Conservation (phyloP, 176 grass and related monocot genomes). For the Aegilops longissima region DNA sequence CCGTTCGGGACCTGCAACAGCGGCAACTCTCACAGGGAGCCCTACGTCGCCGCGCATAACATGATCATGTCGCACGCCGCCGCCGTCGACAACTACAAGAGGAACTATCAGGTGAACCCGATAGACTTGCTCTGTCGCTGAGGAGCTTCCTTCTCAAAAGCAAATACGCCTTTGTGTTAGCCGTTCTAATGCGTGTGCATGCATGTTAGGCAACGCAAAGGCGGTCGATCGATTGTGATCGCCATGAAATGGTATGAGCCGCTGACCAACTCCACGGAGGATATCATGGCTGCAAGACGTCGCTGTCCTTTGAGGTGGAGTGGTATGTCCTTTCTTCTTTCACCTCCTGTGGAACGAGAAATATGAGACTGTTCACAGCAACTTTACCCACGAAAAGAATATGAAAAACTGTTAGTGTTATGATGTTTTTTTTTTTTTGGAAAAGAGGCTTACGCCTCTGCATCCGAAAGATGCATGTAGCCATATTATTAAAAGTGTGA, state of each 20-base stretch:
- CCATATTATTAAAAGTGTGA: too few relatives aligned
- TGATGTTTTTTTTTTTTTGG: too few relatives aligned
- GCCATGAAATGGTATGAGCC: constrained; percentile 53
- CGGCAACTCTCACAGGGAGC: constrained; percentile 53
- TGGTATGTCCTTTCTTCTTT: constrained; percentile 6
- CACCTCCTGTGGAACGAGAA: not conserved
- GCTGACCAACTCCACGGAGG: constrained; percentile 44
- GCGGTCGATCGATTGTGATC: constrained; percentile 49
- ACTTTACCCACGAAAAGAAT: too few relatives aligned
- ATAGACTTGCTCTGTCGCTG: not conserved
- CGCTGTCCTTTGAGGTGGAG: constrained; percentile 25
- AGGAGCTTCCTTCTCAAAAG: not conserved
- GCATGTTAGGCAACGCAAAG: not conserved
- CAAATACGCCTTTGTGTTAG: not conserved
- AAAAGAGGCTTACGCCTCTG: too few relatives aligned
- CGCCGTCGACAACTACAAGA: constrained; percentile 50
- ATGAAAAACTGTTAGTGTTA: too few relatives aligned
- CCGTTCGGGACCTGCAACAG: constrained; percentile 47
- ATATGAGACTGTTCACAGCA: not conserved
- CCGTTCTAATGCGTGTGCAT: not conserved
- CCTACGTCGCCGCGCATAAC: constrained; percentile 54
- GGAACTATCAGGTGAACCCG: constrained; percentile 54
- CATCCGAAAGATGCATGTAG: too few relatives aligned
- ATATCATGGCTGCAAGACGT: constrained; percentile 46
- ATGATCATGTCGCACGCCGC: constrained; percentile 63